Evolutionary conservation across 306 rosid species (phyloP).

Genomic region (Dryas drummondii): DNA sequence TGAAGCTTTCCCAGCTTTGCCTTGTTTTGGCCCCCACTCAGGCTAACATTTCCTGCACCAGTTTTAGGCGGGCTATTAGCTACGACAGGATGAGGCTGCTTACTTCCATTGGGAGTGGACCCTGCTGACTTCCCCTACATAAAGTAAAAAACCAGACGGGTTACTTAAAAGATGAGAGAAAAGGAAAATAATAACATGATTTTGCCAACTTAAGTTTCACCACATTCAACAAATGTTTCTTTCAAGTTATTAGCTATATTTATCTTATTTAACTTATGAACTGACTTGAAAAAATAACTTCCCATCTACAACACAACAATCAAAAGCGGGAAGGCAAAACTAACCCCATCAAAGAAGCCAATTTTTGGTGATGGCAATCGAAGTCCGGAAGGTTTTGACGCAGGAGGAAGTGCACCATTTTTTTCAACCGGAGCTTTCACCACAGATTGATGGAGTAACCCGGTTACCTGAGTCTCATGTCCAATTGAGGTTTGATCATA

Average conservation of each 20-base stretch:
- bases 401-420: conserved; percentile 35
- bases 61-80: conserved; percentile 54
- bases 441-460: conserved; percentile 30
- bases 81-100: conserved; percentile 42
- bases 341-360: conserved; percentile 96
- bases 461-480: conserved; percentile 37
- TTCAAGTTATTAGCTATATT: conserved; percentile 16
- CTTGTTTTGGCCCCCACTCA: conserved; percentile 49
- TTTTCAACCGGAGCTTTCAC: conserved; percentile 35
- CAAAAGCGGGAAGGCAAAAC: conserved; percentile 28
- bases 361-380: conserved; percentile 88
- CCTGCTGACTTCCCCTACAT: conserved; percentile 58
- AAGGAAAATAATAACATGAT: conserved; percentile 13
- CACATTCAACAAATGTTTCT: conserved; percentile 1
- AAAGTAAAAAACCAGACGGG: conserved; percentile 4
- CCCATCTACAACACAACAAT: conserved; percentile 17
- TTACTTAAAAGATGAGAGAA: background rate
- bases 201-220: conserved; percentile 5
- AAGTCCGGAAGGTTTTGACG: conserved; percentile 74
- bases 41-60: conserved; percentile 37
- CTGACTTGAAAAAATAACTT: conserved; percentile 17
- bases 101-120: conserved; percentile 59
- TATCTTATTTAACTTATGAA: conserved; percentile 10
- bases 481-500: conserved; percentile 37
- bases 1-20: conserved; percentile 52